Evolutionary conservation across 805 yeast species (phyloP), one percentile per base, ranked within the genome.

Genomic region (Kuraishia piskuri): DNA sequence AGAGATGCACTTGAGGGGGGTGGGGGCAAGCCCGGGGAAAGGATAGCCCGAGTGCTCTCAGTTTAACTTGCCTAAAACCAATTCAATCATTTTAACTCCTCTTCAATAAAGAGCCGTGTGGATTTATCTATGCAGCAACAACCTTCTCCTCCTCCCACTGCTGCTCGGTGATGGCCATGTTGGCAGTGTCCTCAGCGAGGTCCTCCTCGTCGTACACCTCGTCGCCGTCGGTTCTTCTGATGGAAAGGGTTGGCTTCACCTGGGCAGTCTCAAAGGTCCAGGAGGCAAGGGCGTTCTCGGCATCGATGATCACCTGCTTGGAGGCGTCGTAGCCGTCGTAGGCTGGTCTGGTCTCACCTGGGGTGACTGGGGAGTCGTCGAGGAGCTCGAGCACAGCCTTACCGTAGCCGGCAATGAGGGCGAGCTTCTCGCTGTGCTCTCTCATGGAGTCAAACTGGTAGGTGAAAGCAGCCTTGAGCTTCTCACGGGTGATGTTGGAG

Each of bases 281-380:
- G 51, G 86, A 77, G 59, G 88, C 86, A 68, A 87, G 77, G 53
- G 94, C 90, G 59, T 82, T 83, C 73, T 87, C 95, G 59, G 90
- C 89, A 65, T 87, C 95, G 61, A 87, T 83, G 63, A 87, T 86
- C 69, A 87, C 87, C 73, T 87, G 95, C 74, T 86, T 87, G 47
- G 92, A 85, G 49, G 92, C 90, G 70, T 87, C 94, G 69, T 86
- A 87, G 61, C 95, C 95, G 63, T 87, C 95, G 68, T 87, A 87
- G 55, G 91, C 86, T 46, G 91, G 86, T 82, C 94, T 85, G 50
- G 92, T 86, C 75, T 88, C 96, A 77, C 96, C 96, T 55, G 96
- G 96, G 55, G 92, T 86, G 52, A 88, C 92, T 57, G 94, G 88
- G 57, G 89, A 74, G 65, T 87, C 94, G 65, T 88, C 95, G 66